These are phyloP conservation scores for Rosa persica DNA, from an alignment of 306 rosid genomes.

Conservation along the genomic window DNA sequence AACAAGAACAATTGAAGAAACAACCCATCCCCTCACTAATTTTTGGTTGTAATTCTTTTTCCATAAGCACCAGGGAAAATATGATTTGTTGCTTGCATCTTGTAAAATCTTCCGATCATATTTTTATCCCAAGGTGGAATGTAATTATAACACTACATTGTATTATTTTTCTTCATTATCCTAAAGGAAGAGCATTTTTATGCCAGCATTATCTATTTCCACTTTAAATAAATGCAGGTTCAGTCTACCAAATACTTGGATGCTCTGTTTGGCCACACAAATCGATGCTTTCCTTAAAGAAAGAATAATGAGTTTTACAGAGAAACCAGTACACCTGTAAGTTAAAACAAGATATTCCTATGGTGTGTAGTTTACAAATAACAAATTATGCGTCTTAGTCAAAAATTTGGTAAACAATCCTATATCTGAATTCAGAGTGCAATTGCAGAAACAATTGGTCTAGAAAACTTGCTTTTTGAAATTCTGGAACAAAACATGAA, in stretches of 20 bases:
- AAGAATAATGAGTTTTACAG: constrained; percentile 23
- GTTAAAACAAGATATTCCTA: constrained; percentile 10
- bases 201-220: not conserved
- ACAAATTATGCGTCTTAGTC: constrained; percentile 24
- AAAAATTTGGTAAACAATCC: constrained; percentile 45
- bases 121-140: not conserved
- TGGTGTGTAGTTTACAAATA: constrained; percentile 6
- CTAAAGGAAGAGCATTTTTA: not conserved
- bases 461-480: constrained; percentile 72
- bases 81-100: not conserved
- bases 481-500: constrained; percentile 99
- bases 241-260: not conserved
- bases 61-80: not conserved
- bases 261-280: not conserved
- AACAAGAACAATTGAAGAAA: constrained; percentile 15
- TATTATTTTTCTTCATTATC: not conserved
- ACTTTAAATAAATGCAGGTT: not conserved
- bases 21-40: not conserved
- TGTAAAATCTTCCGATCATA: not conserved
- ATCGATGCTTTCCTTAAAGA: not conserved
- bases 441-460: constrained; percentile 74
- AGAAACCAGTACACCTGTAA: constrained; percentile 30
- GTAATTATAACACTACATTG: constrained; percentile 1
- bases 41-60: not conserved
- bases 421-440: constrained; percentile 46